phyloP scores from a whole-genome alignment of 1,284 basidiomycete genomes.

The Chondrostereum purpureum region DNA sequence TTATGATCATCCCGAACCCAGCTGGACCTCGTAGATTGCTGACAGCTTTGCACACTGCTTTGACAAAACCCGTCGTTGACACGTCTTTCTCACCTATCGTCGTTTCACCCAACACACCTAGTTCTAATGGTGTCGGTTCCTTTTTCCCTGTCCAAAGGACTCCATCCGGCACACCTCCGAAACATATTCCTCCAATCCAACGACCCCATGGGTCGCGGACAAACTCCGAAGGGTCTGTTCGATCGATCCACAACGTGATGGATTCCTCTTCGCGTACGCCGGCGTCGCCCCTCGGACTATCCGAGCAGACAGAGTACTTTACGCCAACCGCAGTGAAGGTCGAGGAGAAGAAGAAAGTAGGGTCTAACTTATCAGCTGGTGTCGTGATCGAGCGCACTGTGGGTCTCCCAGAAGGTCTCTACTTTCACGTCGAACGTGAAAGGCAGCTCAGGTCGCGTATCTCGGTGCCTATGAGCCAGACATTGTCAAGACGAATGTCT shows the following conservation, averaged over 20 bases:
- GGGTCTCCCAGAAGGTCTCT: slow-evolving; percentile 89
- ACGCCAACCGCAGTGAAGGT: slow-evolving; percentile 67
- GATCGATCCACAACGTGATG: slow-evolving; percentile 43
- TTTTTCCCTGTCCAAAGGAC: slow-evolving; percentile 29
- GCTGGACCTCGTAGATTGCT: slow-evolving; percentile 88
- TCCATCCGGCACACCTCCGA: slow-evolving; percentile 15
- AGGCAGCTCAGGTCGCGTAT: background rate
- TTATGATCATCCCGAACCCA: slow-evolving; percentile 93
- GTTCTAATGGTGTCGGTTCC: slow-evolving; percentile 34
- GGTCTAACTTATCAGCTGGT: slow-evolving; percentile 72
- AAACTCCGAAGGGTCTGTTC: slow-evolving; percentile 52
- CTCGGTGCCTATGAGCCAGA: background rate
- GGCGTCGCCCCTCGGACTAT: slow-evolving; percentile 66
- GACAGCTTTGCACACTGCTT: slow-evolving; percentile 82
- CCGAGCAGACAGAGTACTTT: slow-evolving; percentile 86
- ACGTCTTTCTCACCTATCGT: slow-evolving; percentile 90
- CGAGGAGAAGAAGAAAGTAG: background rate
- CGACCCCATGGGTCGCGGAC: slow-evolving; percentile 46
- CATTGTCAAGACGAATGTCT: too few relatives aligned
- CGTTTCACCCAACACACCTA: slow-evolving; percentile 78
- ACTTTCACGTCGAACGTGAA: slow-evolving; percentile 58
- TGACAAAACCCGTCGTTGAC: slow-evolving; percentile 79
- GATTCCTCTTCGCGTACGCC: slow-evolving; percentile 37
- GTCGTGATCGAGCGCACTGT: slow-evolving; percentile 90
- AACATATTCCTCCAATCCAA: slow-evolving; percentile 32